Percentiles rank a stretch among this genome's conserved stretches.
Evolutionary conservation across 2,329 filamentous ascomycete genomes (phyloP).

Genomic region (Parasarocladium wereldwijsianum): DNA sequence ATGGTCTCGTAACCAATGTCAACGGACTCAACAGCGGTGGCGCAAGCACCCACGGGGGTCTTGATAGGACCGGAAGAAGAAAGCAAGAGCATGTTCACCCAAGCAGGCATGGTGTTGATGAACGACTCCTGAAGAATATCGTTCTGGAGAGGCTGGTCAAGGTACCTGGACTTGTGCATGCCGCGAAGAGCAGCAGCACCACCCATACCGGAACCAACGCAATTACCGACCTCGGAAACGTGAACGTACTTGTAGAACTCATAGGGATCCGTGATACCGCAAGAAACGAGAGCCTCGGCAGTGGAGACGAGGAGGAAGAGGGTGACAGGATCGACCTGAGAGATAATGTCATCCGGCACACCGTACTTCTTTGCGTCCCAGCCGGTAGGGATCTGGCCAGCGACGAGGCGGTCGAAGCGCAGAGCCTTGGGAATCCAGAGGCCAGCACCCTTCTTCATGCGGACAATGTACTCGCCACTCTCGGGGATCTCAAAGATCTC

Average conservation of each 20-base stretch:
- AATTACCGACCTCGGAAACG: conserved; percentile 95
- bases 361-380: conserved; percentile 97
- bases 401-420: conserved; percentile 91
- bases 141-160: conserved; percentile 95
- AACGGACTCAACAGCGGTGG: conserved; percentile 90
- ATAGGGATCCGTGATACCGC: conserved; percentile 96
- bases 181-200: conserved; percentile 81
- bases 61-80: conserved; percentile 98
- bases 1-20: conserved; percentile 98
- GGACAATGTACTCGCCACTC: conserved; percentile 86
- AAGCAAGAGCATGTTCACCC: conserved; percentile 97
- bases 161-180: conserved; percentile 96
- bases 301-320: conserved; percentile 91
- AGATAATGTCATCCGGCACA: conserved; percentile 93
- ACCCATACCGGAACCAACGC: conserved; percentile 95
- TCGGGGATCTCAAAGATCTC: conserved; percentile 93
- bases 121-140: conserved; percentile 98
- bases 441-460: conserved; percentile 87
- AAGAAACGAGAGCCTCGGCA: conserved; percentile 76
- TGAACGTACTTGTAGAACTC: conserved; percentile 99
- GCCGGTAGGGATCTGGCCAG: conserved; percentile 89
- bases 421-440: conserved; percentile 95
- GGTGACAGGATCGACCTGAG: conserved; percentile 92
- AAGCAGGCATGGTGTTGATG: conserved; percentile 99
- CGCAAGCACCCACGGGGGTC: conserved; percentile 94